Conservation (phyloP, 805 yeast species). For the Lipomyces starkeyi region DNA sequence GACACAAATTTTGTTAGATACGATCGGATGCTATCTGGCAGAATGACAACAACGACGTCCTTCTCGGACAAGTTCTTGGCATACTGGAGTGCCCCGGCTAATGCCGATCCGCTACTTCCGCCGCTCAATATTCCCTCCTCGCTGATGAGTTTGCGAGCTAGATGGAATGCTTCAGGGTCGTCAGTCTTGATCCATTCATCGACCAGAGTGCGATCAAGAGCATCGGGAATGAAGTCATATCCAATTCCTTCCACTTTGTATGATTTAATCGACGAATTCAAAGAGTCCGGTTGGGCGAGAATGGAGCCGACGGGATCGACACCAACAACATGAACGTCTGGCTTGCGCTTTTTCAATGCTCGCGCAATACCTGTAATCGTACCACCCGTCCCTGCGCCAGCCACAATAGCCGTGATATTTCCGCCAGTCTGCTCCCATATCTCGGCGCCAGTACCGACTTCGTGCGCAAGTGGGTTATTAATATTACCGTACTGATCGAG, state of each 20-base stretch:
- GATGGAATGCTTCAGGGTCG: conserved; percentile 76
- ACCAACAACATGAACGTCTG: conserved; percentile 66
- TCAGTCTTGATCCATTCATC: conserved; percentile 88
- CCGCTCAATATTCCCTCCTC: conserved; percentile 90
- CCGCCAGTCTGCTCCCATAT: conserved; percentile 82
- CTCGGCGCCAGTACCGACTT: conserved; percentile 82
- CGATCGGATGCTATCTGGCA: conserved; percentile 88
- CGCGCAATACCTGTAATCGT: conserved; percentile 82
- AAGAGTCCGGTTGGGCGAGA: conserved; percentile 75
- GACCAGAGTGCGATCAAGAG: conserved; percentile 65
- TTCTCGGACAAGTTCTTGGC: conserved; percentile 71
- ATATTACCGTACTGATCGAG: conserved; percentile 81
- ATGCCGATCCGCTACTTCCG: conserved; percentile 87
- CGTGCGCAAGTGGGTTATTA: conserved; percentile 84
- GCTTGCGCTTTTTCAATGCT: conserved; percentile 73
- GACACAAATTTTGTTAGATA: conserved; percentile 86
- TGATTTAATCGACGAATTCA: conserved; percentile 61
- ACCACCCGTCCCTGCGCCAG: conserved; percentile 96
- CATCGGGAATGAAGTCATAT: conserved; percentile 86
- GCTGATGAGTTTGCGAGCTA: conserved; percentile 79
- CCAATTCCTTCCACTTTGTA: conserved; percentile 92
- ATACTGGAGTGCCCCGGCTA: conserved; percentile 76
- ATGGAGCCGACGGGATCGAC: conserved; percentile 91
- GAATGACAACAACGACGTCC: conserved; percentile 76
- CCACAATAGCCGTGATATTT: conserved; percentile 73